Evolutionary conservation across 2,329 filamentous ascomycete genomes (phyloP).

Genomic region (Chalaropsis ovoidea): DNA sequence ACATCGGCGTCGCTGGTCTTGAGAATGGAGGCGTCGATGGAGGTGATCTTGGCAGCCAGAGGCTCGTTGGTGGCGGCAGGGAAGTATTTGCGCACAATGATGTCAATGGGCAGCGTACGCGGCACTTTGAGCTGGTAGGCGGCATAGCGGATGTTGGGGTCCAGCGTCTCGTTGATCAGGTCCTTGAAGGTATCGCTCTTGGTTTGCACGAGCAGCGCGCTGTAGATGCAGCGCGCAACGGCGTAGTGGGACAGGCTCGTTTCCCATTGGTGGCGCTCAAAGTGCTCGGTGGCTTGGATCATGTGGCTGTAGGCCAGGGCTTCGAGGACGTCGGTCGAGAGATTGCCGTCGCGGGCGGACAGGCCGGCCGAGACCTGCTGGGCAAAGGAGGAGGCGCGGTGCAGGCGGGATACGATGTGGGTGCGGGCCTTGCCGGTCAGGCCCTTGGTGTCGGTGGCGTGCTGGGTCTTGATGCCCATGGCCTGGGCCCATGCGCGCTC

Average conservation of each 20-base stretch:
- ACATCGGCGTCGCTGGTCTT: slow-evolving; percentile 36
- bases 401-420: slow-evolving; percentile 79
- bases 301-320: slow-evolving; percentile 73
- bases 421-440: slow-evolving; percentile 70
- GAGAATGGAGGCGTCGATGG: slow-evolving; percentile 58
- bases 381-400: slow-evolving; percentile 66
- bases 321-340: slow-evolving; percentile 64
- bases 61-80: slow-evolving; percentile 48
- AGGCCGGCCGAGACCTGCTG: slow-evolving; percentile 57
- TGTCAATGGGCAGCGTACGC: slow-evolving; percentile 68
- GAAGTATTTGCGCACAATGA: slow-evolving; percentile 71
- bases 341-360: slow-evolving; percentile 48
- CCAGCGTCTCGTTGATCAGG: slow-evolving; percentile 71
- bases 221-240: slow-evolving; percentile 71
- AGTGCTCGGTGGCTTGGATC: slow-evolving; percentile 64
- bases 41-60: slow-evolving; percentile 58
- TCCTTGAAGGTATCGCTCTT: slow-evolving; percentile 73
- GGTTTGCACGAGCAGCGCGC: slow-evolving; percentile 54
- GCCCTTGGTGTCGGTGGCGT: slow-evolving; percentile 67
- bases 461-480: slow-evolving; percentile 82
- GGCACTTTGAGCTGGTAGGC: slow-evolving; percentile 86
- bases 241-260: slow-evolving; percentile 66
- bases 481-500: slow-evolving; percentile 93
- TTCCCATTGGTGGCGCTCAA: slow-evolving; percentile 85
- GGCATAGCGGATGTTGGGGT: slow-evolving; percentile 87